Evolutionary conservation across 208 protist species (phyloP).

Genomic region (Leishmania major): DNA sequence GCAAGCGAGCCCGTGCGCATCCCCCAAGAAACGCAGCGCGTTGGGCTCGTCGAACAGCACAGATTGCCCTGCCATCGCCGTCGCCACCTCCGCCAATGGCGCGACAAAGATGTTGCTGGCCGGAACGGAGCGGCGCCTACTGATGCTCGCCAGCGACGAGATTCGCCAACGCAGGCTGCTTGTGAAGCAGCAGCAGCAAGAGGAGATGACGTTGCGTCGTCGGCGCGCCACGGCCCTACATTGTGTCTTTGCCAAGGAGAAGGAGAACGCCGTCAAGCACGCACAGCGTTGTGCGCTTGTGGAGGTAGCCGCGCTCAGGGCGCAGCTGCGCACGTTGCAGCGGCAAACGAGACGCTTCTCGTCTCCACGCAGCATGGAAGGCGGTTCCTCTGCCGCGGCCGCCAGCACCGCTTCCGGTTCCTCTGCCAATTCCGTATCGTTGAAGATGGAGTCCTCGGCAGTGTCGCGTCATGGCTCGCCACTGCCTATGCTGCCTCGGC

Average conservation of each 20-base stretch:
- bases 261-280: constrained; percentile 16
- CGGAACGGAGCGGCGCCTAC: not conserved
- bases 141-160: constrained; percentile 15
- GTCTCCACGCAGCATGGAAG: not conserved
- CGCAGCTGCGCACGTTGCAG: constrained; percentile 25
- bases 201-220: constrained; percentile 22
- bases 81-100: not conserved
- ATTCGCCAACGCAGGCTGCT: constrained; percentile 10
- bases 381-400: not conserved
- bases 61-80: not conserved
- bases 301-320: constrained; percentile 23
- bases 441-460: not conserved
- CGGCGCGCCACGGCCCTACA: constrained; percentile 28
- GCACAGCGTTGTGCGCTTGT: constrained; percentile 14
- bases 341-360: not conserved
- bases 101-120: not conserved
- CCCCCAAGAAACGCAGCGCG: not conserved
- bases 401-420: not conserved
- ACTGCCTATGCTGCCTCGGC: not conserved
- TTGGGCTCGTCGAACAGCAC: not conserved
- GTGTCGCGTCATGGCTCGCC: not conserved
- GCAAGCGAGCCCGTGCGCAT: not conserved
- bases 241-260: constrained; percentile 13
- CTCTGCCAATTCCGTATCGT: not conserved
- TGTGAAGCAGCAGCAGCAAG: constrained; percentile 20